A percentile compares a stretch with the other conserved stretches of the same genome.
Evolutionary conservation across 1,139 yeast genomes (phyloP).

Genomic region (Yamadazyma taylorii): DNA sequence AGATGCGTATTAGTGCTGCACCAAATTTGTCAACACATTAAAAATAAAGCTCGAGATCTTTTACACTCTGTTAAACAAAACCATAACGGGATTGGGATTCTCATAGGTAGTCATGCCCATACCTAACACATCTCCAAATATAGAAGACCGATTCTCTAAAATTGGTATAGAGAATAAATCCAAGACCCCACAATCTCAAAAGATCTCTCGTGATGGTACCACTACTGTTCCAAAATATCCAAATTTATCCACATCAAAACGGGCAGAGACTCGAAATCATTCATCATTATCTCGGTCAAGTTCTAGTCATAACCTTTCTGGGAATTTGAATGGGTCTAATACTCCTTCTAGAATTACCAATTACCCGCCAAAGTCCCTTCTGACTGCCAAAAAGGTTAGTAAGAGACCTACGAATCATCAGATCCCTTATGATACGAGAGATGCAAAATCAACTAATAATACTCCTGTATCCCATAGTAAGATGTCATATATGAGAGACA

Average conservation of each 20-base stretch:
- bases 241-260: conserved; percentile 15
- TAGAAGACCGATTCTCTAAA: conserved; percentile 17
- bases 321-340: conserved; percentile 6
- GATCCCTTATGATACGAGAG: conserved; percentile 4
- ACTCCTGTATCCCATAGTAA: conserved; percentile 8
- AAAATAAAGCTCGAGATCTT: not conserved
- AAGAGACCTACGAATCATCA: not conserved
- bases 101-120: conserved; percentile 2
- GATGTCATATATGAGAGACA: conserved; percentile 18
- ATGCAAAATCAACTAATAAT: conserved; percentile 7
- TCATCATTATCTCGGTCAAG: conserved; percentile 8
- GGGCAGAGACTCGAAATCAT: conserved; percentile 15
- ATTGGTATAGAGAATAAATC: conserved; percentile 11
- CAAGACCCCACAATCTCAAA: not conserved
- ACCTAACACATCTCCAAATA: conserved; percentile 11
- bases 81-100: too few species aligned
- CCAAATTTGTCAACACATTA: too few species aligned
- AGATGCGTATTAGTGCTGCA: too few species aligned
- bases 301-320: conserved; percentile 9
- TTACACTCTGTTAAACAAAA: too few species aligned
- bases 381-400: conserved; percentile 9
- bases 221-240: conserved; percentile 15
- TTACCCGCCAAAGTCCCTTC: conserved; percentile 7
- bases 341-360: conserved; percentile 11
- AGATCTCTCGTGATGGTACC: not conserved